A percentile compares a stretch with the other conserved stretches of the same genome.
Evolutionary conservation across 176 grass and related monocot genomes (phyloP).

Genomic region (Ensete glaucum): DNA sequence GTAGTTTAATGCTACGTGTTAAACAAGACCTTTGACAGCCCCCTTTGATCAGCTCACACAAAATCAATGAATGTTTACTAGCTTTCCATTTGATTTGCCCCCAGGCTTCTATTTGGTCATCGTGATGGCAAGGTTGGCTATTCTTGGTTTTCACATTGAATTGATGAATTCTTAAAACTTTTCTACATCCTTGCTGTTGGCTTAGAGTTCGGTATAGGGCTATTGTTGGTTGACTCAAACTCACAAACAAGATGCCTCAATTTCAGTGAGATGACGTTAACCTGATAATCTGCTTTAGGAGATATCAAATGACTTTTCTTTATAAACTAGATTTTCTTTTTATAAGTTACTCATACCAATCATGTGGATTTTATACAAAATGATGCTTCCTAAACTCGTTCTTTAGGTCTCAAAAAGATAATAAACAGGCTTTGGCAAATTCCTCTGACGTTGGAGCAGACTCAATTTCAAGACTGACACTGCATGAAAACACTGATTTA

Average conservation of each 20-base stretch:
- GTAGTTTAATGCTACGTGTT: too few species aligned
- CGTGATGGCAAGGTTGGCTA: background rate
- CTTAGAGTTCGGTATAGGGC: background rate
- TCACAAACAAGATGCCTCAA: background rate
- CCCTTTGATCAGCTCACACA: background rate
- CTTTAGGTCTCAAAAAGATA: slow-evolving; percentile 36
- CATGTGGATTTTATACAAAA: background rate
- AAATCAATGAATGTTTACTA: background rate
- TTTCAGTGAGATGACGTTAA: background rate
- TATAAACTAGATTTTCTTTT: background rate
- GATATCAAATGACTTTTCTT: background rate
- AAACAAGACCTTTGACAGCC: too few species aligned
- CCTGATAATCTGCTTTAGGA: too few species aligned
- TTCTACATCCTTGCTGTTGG: background rate
- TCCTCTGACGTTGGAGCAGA: slow-evolving; percentile 26
- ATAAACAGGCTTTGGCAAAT: slow-evolving; percentile 16
- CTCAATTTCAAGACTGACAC: slow-evolving; percentile 65
- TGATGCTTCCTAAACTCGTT: slow-evolving; percentile 14
- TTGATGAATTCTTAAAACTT: background rate
- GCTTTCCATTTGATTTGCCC: background rate
- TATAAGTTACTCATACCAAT: background rate
- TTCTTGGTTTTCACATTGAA: background rate
- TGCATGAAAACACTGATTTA: slow-evolving; percentile 37
- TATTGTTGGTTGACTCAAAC: background rate
- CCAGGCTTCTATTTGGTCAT: background rate